Evolutionary conservation across 2,329 filamentous ascomycete genomes (phyloP).

Genomic region (Cercospora janseana): DNA sequence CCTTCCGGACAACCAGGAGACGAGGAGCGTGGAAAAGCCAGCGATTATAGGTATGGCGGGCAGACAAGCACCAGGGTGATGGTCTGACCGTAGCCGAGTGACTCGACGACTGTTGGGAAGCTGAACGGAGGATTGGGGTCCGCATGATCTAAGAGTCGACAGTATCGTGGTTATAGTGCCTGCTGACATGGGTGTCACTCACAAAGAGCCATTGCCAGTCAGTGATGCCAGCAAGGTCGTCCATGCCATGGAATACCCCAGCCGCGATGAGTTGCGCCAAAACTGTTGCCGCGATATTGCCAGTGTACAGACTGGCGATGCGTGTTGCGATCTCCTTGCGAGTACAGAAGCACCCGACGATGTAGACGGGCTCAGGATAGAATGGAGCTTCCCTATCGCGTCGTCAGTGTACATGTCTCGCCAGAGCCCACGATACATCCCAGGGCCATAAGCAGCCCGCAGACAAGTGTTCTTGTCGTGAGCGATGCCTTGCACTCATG

Average conservation of each 20-base stretch:
- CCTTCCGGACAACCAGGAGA: constrained; percentile 4
- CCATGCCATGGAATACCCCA: constrained; percentile 59
- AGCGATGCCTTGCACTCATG: too few relatives aligned
- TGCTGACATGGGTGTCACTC: neutral
- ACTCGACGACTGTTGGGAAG: constrained; percentile 47
- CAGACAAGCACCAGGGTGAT: constrained; percentile 28
- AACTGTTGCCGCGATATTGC: constrained; percentile 55
- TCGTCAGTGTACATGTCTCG: too few relatives aligned
- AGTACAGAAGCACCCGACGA: constrained; percentile 45
- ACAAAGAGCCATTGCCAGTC: constrained; percentile 59
- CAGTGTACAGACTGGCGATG: constrained; percentile 38
- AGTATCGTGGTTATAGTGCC: neutral
- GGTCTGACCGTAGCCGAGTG: constrained; percentile 47
- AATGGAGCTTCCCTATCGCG: constrained; percentile 18
- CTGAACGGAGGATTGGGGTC: neutral
- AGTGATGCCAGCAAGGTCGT: constrained; percentile 54
- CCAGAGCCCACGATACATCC: too few relatives aligned
- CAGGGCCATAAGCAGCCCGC: too few relatives aligned
- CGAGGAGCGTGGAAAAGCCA: constrained; percentile 6
- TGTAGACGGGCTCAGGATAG: constrained; percentile 43
- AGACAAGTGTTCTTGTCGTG: too few relatives aligned
- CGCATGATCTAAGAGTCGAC: neutral
- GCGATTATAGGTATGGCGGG: constrained; percentile 11
- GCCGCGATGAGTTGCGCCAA: constrained; percentile 60
- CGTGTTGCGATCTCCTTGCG: constrained; percentile 43